Base-by-base conservation (phyloP, 768 basidiomycete species). In the Suillus decipiens region DNA sequence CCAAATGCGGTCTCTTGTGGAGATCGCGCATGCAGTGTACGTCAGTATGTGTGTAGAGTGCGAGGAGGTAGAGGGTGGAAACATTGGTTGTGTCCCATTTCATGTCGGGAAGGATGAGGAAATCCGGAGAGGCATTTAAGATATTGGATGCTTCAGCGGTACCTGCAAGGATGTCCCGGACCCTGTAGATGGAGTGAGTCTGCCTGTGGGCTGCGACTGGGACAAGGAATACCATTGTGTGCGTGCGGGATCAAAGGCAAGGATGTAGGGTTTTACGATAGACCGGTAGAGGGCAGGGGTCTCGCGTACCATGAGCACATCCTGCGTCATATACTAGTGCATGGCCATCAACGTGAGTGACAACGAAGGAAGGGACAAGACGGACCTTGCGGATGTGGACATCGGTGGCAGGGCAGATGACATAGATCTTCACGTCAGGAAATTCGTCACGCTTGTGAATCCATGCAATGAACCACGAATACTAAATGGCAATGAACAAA, bases 31-130 rank as follows among this genome's bases (percentile, higher is more conserved):
- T 75, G 48, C 88, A 90, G 34, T 81, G 81, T 24, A 99, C 84
- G 5, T 78, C 70, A 1, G 82, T 73, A 61, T 89, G 85, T 39
- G 85, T 83, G 0, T 82, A 84, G 62, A 99, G 83, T 0, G 90
- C 93, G 43, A 95, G 79, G 63, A 99, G 87, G 74, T 99, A 99
- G 59, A 99, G 80, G 1, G 92, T 84, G 0, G 74, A 73, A n/a
- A 91, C 67, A 0, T 86, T 91, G 28, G 79, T 83, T 34, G 87
- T 82, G 72, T 99, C 95, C 96, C 96, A 99, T 78, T 98, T 99
- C 86, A 97, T 90, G 76, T 99, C 96, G 0, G 96, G 96, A 0
- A 97, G 76, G 61, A 99, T 87, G 43, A 96, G 67, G 70, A 91
- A 97, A 6, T 83, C 80, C 0, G 84, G 74, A 14, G 81, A 82